Evolutionary conservation across 2,329 filamentous ascomycete species (phyloP), one percentile per base, ranked within the genome.

Genomic region (Fusarium begoniae): DNA sequence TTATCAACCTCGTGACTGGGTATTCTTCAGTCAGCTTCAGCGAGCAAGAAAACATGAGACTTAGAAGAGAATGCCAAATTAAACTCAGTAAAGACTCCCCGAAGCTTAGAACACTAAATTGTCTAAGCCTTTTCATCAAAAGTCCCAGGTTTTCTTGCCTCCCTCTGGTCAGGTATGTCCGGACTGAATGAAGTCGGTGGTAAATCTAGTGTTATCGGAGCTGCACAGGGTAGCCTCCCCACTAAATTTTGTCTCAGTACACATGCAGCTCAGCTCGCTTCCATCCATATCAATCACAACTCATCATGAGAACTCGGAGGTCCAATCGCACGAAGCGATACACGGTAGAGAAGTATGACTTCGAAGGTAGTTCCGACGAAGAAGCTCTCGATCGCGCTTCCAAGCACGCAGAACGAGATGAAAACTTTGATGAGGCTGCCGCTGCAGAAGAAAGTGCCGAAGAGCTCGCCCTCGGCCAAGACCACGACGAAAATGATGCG

Each of bases 281-380:
- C 61, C 28, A 63, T 50, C 30, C 24, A 44, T 50, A 40, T 55
- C 58, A 66, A 26, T 55, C 56, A 59, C 45, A 30, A 26, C 45
- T 63, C 68, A 70, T 51, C 45, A 84, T 83, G 82, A 80, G 80
- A 73, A 82, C 82, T n/a, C 79, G 83, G 56, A 80, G 63, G 55
- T 81, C 82, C 24, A 83, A 83, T 71, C 81, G 80, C 50, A 75
- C 75, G 32, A 83, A 83, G 59, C 76, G 79, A 43, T 83, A 79
- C 61, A 78, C 79, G 4, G 65, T 79, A 65, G 74, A 82, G 45
- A 80, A 80, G 32, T 83, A 83, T 74, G 79, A 81, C 51, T 83
- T 83, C 45, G 81, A 82, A 22, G 78, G 76, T 24, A 79, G 78
- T 50, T 80, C 78, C 9, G 81, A 80, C 30, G 81, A 82, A 37